Conservation (phyloP, 805 yeast species). For the Pichia californica region DNA sequence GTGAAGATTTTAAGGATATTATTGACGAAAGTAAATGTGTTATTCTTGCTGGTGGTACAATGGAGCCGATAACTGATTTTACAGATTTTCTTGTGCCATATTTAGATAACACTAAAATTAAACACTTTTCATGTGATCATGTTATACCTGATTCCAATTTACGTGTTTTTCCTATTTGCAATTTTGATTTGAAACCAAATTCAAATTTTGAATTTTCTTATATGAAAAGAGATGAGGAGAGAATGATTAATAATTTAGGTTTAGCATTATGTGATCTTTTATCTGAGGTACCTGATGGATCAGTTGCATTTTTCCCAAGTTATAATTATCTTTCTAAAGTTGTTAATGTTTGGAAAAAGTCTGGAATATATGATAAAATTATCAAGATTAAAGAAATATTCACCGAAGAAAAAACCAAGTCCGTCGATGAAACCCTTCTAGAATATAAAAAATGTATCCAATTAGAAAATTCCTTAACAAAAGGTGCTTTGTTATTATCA, state of each 20-base stretch:
- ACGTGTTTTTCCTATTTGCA: constrained; percentile 47
- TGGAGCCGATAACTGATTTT: constrained; percentile 83
- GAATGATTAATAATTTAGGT: constrained; percentile 48
- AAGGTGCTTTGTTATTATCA: constrained; percentile 67
- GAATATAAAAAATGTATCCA: constrained; percentile 44
- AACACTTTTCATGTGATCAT: constrained; percentile 71
- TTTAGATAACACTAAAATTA: constrained; percentile 34
- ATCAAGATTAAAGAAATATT: constrained; percentile 42
- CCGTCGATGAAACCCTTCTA: constrained; percentile 40
- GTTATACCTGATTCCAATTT: constrained; percentile 69
- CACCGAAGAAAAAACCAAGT: constrained; percentile 45
- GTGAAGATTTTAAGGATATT: constrained; percentile 58
- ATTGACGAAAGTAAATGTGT: constrained; percentile 63
- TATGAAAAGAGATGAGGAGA: constrained; percentile 45
- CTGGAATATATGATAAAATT: constrained; percentile 29
- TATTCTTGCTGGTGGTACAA: constrained; percentile 88
- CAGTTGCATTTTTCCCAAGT: constrained; percentile 81
- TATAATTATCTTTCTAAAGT: constrained; percentile 62
- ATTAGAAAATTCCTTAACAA: constrained; percentile 5
- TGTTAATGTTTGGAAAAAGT: constrained; percentile 43
- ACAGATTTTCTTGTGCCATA: constrained; percentile 60
- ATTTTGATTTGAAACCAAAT: constrained; percentile 14
- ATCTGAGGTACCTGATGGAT: constrained; percentile 57
- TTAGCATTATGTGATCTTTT: constrained; percentile 37
- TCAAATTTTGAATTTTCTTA: constrained; percentile 58